Evolutionary conservation across 345 rosid species (phyloP), one percentile per base, ranked within the genome.

Genomic region (Boechera divaricarpa): DNA sequence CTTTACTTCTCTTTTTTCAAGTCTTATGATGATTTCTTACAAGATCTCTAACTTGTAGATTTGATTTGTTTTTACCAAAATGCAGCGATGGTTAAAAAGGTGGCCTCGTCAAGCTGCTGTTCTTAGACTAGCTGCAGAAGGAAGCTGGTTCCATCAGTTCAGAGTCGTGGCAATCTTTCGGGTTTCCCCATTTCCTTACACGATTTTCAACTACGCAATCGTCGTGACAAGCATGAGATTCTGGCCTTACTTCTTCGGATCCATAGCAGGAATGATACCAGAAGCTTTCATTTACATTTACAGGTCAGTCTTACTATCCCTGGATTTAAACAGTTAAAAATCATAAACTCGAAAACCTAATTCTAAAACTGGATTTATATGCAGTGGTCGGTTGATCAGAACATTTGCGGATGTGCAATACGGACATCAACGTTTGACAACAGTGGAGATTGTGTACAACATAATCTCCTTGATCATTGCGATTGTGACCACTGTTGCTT

Each of bases 121-220:
- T 80, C 79, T 94, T 79, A 83, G 90, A 71, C 88, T 94, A 62
- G 98, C 99, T 16, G 99, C 81, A 15, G 97, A 90, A 85, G 99
- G 99, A 68, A 92, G 86, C 86, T 89, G 94, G 98, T 85, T 91
- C 78, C 94, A 92, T 82, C 99, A 95, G 78, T 95, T 95, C 71
- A 84, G 82, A 79, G 91, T 95, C 42, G 98, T 95, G 70, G 96
- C 98, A 2, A 81, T 95, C 76, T 95, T 95, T 74, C 77, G 99
- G 77, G 76, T 95, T 76, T 95, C 99, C 1, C 99, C 99, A 13
- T 95, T 95, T 83, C 99, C 99, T 1, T 95, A 95, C 91, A 95
- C 98, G 29, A 85, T 95, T 59, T 95, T 95, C 86, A 94, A 92
- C 85, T 94, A 94, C 76, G 98, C 97, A 31, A 83, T 92, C 21